Evolutionary conservation across 371 early-diverging fungal species (phyloP), one percentile per base, ranked within the genome.

Genomic region (Smittium mucronatum): DNA sequence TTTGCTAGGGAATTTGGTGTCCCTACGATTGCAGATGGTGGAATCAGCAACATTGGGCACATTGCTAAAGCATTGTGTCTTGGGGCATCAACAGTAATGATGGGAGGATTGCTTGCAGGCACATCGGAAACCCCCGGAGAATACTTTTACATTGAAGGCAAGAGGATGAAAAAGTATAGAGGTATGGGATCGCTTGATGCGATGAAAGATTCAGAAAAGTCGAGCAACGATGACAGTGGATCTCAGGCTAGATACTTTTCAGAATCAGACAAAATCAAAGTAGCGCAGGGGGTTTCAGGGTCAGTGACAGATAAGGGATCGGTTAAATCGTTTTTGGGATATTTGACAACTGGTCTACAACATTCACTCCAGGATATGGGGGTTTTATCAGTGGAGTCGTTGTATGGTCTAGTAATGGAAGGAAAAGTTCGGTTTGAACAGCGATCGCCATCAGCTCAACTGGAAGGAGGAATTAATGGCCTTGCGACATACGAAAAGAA

Each of bases 281-380:
- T 97, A 30, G 97, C 97, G n/a, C 97, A 97, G 81, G 97, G 97
- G 75, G 93, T 93, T 57, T 86, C 94, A 58, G 97, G 97, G 47
- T 89, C 92, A 5, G 96, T 97, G 36, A 86, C 94, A 57, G 97
- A 97, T 78, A 94, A 95, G 88, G 97, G 97, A 36, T 88, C 87
- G 34, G 91, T 94, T 74, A 91, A 92, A 83, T 91, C 89, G 82
- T 95, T 92, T 73, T 74, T 94, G 63, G 86, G 88, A 25, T 96
- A 96, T 81, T 83, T 97, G 61, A 83, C 86, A 69, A 89, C 94
- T 64, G 97, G 97, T 73, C 84, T 97, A 36, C 95, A 97, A 83
- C 97, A 97, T 79, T 89, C 91, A 69, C 84, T 97, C 58, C 97
- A 97, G 84, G 97, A 97, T 80, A 93, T 97, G 84, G 97, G 97